A percentile compares a stretch with the other conserved stretches of the same genome.
phyloP scores from a whole-genome alignment of 345 rosid genomes.

The Cardamine occulta region DNA sequence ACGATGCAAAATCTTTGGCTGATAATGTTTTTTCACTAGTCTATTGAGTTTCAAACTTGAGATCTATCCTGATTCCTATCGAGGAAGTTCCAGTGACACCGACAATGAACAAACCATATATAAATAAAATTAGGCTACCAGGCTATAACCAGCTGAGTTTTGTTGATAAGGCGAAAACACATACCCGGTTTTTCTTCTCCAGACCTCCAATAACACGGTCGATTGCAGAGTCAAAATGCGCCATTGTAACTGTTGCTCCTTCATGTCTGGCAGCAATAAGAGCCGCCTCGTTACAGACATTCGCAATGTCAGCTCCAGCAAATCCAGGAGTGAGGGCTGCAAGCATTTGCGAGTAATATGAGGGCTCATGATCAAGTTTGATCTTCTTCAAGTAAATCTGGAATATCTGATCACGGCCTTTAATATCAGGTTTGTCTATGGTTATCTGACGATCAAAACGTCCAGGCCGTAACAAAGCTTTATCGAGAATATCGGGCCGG shows the following conservation, averaged over 20 bases:
- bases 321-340: conserved; percentile 97
- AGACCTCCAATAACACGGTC: conserved; percentile 96
- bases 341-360: conserved; percentile 80
- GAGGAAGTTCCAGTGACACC: not conserved
- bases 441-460: conserved; percentile 92
- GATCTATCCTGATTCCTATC: not conserved
- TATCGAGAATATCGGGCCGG: conserved; percentile 91
- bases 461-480: conserved; percentile 89
- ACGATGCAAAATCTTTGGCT: not conserved
- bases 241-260: conserved; percentile 61
- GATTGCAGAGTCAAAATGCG: conserved; percentile 90
- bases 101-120: not conserved
- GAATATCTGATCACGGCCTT: conserved; percentile 90
- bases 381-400: conserved; percentile 80
- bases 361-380: conserved; percentile 83
- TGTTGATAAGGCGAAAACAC: not conserved
- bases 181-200: conserved; percentile 95
- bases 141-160: not conserved
- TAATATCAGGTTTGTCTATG: conserved; percentile 91
- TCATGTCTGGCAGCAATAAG: conserved; percentile 88
- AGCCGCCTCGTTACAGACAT: conserved; percentile 96
- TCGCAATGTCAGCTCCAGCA: conserved; percentile 98
- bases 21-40: not conserved
- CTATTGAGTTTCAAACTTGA: not conserved
- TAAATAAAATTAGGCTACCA: not conserved